Evolutionary conservation across 163 green algal genomes (phyloP).

Genomic region (Prototheca wickerhamii): DNA sequence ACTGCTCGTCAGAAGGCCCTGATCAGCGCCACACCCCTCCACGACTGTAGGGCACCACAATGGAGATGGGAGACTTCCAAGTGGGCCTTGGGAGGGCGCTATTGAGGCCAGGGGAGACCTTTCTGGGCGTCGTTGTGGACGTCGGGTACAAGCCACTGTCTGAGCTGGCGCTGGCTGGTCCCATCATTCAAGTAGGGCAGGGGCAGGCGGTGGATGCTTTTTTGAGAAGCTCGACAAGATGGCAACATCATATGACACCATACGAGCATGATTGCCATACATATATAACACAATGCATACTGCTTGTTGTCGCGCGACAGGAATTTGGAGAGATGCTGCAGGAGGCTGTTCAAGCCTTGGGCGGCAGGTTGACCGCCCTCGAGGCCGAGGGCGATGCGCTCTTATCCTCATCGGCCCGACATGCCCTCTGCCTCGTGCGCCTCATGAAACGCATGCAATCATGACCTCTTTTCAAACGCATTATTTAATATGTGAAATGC

Average conservation of each 20-base stretch:
- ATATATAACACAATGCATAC: background rate
- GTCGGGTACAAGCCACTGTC: conserved; percentile 10
- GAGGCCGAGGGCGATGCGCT: background rate
- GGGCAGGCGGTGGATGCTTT: too few relatives aligned
- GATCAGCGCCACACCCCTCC: background rate
- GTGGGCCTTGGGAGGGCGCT: conserved; percentile 8
- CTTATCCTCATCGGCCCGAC: background rate
- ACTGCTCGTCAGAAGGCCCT: background rate
- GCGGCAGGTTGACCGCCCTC: background rate
- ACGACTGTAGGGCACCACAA: conserved; percentile 7
- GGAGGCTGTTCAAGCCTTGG: conserved; percentile 5
- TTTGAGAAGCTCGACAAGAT: background rate
- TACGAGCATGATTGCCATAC: background rate
- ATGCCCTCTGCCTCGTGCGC: background rate
- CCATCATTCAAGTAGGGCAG: conserved; percentile 2
- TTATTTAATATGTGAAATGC: background rate
- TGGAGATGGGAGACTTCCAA: conserved; percentile 13
- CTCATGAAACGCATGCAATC: background rate
- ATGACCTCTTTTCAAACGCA: background rate
- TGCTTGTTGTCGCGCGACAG: background rate
- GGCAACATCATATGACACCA: background rate
- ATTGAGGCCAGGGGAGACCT: conserved; percentile 12
- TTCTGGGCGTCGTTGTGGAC: conserved; percentile 13
- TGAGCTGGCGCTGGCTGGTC: background rate
- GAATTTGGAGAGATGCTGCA: conserved; percentile 9